Evolutionary conservation across 148 eudicot genomes (phyloP).

Genomic region (Selenicereus undatus): DNA sequence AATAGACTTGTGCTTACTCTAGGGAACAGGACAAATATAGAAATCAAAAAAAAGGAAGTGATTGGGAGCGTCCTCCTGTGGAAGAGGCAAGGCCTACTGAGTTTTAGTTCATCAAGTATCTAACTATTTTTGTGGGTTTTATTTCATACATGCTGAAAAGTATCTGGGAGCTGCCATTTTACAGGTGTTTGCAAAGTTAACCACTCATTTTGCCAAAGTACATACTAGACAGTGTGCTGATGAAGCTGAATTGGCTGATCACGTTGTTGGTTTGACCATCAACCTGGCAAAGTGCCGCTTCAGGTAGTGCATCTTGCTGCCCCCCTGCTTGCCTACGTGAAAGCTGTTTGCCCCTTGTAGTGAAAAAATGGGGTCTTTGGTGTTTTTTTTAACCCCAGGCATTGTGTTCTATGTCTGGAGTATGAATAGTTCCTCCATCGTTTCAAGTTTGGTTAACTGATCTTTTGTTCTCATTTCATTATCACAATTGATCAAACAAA

Average conservation of each 20-base stretch:
- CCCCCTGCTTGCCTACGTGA: not conserved
- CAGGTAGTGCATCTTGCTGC: conserved; percentile 41
- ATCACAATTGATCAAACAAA: too few relatives aligned
- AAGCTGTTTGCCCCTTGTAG: not conserved
- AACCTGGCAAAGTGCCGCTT: conserved; percentile 86
- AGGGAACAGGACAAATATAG: conserved; percentile 86
- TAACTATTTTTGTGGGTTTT: not conserved
- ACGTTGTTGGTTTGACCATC: conserved; percentile 76
- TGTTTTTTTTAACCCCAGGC: not conserved
- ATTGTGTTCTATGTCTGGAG: not conserved
- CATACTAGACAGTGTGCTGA: conserved; percentile 80
- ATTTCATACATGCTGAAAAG: not conserved
- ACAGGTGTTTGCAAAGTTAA: conserved; percentile 65
- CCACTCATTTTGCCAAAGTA: conserved; percentile 64
- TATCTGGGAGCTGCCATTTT: not conserved
- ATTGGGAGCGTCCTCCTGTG: conserved; percentile 84
- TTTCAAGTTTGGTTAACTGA: too few relatives aligned
- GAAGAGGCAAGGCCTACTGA: conserved; percentile 56
- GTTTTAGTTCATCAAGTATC: not conserved
- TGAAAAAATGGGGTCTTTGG: not conserved
- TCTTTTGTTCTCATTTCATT: too few relatives aligned
- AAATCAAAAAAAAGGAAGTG: conserved; percentile 38
- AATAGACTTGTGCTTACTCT: conserved; percentile 13
- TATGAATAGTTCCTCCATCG: not conserved
- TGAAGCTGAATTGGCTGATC: conserved; percentile 96